phyloP scores from a whole-genome alignment of 176 grass and related monocot species.

The Elymus sibiricus region DNA sequence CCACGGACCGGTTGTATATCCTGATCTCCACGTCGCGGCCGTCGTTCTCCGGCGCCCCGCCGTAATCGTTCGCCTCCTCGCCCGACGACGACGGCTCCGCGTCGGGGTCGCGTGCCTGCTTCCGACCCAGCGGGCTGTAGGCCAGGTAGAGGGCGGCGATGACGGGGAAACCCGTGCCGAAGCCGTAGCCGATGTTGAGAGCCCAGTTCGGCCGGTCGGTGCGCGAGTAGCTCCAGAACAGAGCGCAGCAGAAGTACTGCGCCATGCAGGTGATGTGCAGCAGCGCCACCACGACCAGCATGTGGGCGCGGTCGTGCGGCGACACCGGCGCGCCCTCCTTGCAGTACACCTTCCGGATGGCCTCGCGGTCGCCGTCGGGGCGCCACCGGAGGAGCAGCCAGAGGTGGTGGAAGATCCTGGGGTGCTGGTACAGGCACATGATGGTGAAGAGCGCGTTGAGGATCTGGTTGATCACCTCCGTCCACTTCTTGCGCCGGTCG shows the following conservation, averaged over 20 bases:
- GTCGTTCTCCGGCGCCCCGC: neutral
- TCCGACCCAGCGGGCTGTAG: conserved; percentile 58
- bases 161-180: conserved; percentile 50
- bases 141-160: conserved; percentile 58
- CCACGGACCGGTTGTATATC: conserved; percentile 63
- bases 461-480: conserved; percentile 82
- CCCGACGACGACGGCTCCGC: neutral
- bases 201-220: conserved; percentile 61
- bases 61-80: neutral
- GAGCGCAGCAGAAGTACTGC: conserved; percentile 76
- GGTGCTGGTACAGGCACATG: conserved; percentile 96
- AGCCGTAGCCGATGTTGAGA: conserved; percentile 65
- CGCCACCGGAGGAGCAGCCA: conserved; percentile 73
- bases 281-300: conserved; percentile 56
- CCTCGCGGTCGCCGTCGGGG: conserved; percentile 40
- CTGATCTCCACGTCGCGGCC: conserved; percentile 36
- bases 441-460: conserved; percentile 97
- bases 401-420: conserved; percentile 80
- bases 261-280: conserved; percentile 71
- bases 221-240: conserved; percentile 76
- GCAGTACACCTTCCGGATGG: conserved; percentile 58
- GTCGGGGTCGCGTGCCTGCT: conserved; percentile 22
- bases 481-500: conserved; percentile 69
- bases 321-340: conserved; percentile 45
- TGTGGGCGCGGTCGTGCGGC: conserved; percentile 56